These are phyloP conservation scores for Escovopsis sp. DNA, from an alignment of 2,329 filamentous ascomycete species.

Conservation along the genomic window DNA sequence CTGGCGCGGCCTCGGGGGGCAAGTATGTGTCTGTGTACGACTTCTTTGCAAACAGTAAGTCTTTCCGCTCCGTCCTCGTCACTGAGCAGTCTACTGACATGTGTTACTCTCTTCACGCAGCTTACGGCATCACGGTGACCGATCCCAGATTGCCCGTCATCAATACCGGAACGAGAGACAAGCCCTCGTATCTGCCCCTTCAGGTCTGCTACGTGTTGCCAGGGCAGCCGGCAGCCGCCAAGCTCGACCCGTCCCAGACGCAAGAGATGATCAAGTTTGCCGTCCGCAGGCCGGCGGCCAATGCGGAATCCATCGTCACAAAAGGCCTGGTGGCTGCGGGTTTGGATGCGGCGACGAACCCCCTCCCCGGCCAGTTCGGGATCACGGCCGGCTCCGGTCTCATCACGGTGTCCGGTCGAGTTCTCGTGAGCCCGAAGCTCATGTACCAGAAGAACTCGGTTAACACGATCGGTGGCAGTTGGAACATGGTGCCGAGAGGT, in stretches of 20 bases:
- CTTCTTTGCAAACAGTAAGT: conserved; percentile 30
- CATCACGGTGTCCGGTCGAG: conserved; percentile 47
- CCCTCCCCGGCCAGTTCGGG: conserved; percentile 31
- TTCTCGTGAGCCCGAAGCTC: conserved; percentile 39
- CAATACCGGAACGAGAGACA: conserved; percentile 40
- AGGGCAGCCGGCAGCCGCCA: conserved; percentile 37
- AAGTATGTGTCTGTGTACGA: conserved; percentile 36
- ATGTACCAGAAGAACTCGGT: conserved; percentile 28
- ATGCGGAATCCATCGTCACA: conserved; percentile 38
- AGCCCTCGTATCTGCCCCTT: conserved; percentile 42
- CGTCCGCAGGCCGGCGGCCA: conserved; percentile 38
- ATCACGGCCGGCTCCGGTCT: conserved; percentile 34
- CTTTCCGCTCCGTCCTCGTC: neutral
- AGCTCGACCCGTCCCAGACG: conserved; percentile 38
- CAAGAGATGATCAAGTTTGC: conserved; percentile 46
- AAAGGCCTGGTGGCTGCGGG: conserved; percentile 36
- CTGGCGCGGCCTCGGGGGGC: conserved; percentile 17
- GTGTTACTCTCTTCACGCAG: conserved; percentile 6
- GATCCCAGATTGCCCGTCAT: conserved; percentile 33
- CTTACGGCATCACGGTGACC: conserved; percentile 21
- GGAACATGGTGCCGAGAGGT: conserved; percentile 37
- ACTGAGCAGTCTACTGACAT: neutral
- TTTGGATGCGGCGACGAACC: conserved; percentile 22
- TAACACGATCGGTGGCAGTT: conserved; percentile 27
- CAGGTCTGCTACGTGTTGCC: conserved; percentile 41